Conservation (phyloP, 345 rosid genomes). For the Balakata baccata region DNA sequence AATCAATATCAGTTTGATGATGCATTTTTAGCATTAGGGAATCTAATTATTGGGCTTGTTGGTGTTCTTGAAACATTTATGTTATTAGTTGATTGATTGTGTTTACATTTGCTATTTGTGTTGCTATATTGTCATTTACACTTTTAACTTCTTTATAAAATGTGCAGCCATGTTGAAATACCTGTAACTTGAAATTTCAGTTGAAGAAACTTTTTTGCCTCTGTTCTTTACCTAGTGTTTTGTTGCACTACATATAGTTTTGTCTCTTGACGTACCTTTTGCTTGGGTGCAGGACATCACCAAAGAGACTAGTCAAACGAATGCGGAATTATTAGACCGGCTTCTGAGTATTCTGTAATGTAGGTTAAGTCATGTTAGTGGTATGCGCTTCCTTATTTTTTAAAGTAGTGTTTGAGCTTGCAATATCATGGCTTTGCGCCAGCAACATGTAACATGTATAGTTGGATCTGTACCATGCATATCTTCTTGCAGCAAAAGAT, state of each 20-base stretch:
- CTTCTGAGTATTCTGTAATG: conserved; percentile 39
- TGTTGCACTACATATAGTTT: background rate
- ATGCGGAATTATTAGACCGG: conserved; percentile 54
- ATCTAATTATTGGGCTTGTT: background rate
- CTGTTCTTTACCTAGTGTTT: too few relatives aligned
- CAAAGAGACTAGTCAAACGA: conserved; percentile 69
- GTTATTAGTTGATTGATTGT: background rate
- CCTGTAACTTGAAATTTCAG: background rate
- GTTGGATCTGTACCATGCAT: conserved; percentile 45
- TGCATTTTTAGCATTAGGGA: too few relatives aligned
- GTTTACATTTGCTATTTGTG: too few relatives aligned
- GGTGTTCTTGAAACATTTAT: background rate
- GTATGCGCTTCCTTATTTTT: conserved; percentile 29
- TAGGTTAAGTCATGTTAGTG: conserved; percentile 29
- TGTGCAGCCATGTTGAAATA: background rate
- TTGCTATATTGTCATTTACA: background rate
- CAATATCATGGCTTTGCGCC: conserved; percentile 24
- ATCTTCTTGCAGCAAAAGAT: conserved; percentile 27
- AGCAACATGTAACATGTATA: conserved; percentile 47
- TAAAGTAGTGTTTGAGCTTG: conserved; percentile 24
- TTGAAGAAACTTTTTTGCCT: background rate
- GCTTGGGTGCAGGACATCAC: conserved; percentile 52
- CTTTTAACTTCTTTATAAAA: background rate
- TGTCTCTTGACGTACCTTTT: conserved; percentile 1
- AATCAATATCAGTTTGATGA: background rate